Evolutionary conservation across 768 basidiomycete genomes (phyloP).

Genomic region (Suillus placidus): DNA sequence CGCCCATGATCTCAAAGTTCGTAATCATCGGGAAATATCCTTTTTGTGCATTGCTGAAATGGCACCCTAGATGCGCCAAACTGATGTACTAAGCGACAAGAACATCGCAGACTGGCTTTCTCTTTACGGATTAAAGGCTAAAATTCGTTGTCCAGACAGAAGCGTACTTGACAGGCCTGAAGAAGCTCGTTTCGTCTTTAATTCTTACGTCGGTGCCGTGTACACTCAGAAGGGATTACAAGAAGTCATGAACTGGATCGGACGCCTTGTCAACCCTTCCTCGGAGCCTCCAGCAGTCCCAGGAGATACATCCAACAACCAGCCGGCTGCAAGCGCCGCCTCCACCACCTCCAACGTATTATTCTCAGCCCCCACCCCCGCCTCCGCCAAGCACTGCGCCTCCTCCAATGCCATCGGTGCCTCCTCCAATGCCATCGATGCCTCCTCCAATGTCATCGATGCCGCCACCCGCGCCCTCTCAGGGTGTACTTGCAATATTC

Average conservation of each 20-base stretch:
- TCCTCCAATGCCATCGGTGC: slow-evolving; percentile 23
- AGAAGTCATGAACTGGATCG: slow-evolving; percentile 59
- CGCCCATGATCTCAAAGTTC: slow-evolving; percentile 47
- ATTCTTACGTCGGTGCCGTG: slow-evolving; percentile 68
- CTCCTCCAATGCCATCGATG: slow-evolving; percentile 24
- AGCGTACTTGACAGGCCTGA: slow-evolving; percentile 40
- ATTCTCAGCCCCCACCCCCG: slow-evolving; percentile 17
- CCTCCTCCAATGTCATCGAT: slow-evolving; percentile 24
- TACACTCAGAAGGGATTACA: slow-evolving; percentile 57
- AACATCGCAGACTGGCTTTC: slow-evolving; percentile 53
- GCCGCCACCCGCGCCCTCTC: slow-evolving; percentile 23
- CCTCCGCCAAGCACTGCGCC: slow-evolving; percentile 22
- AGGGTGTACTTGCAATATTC: slow-evolving; percentile 48
- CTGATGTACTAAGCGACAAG: slow-evolving; percentile 37
- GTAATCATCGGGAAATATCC: slow-evolving; percentile 14
- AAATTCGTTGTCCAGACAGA: slow-evolving; percentile 49
- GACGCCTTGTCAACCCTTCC: slow-evolving; percentile 54
- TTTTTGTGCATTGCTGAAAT: background rate
- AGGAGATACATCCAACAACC: slow-evolving; percentile 15
- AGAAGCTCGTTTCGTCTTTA: slow-evolving; percentile 56
- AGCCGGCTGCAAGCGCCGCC: slow-evolving; percentile 16
- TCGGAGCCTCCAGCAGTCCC: slow-evolving; percentile 27
- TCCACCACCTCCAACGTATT: slow-evolving; percentile 26
- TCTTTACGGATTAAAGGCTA: slow-evolving; percentile 53
- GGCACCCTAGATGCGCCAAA: slow-evolving; percentile 27